Evolutionary conservation across 2,329 filamentous ascomycete genomes (phyloP).

Genomic region (Myriosclerotinia scirpicola): DNA sequence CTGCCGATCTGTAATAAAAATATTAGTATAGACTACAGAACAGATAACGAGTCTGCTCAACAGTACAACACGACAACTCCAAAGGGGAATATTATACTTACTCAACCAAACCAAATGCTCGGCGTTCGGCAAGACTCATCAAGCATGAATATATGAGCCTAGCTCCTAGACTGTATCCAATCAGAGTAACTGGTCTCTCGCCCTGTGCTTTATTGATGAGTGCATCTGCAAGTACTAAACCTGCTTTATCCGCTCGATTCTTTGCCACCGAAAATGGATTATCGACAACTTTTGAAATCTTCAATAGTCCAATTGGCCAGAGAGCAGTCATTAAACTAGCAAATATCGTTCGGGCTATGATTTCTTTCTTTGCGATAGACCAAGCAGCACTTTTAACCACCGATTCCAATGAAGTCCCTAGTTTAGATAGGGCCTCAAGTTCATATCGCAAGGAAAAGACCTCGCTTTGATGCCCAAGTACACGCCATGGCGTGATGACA

Average conservation of each 20-base stretch:
- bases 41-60: background rate
- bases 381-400: constrained; percentile 82
- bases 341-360: constrained; percentile 62
- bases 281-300: constrained; percentile 68
- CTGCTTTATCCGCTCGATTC: constrained; percentile 76
- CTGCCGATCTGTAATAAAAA: constrained; percentile 50
- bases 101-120: constrained; percentile 81
- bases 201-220: constrained; percentile 80
- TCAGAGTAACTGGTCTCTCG: constrained; percentile 74
- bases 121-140: constrained; percentile 70
- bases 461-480: constrained; percentile 71
- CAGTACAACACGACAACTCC: background rate
- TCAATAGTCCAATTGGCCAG: constrained; percentile 67
- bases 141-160: constrained; percentile 82
- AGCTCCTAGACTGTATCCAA: constrained; percentile 81
- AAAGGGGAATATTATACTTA: constrained; percentile 42
- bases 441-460: constrained; percentile 86
- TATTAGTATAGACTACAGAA: background rate
- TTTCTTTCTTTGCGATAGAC: constrained; percentile 66
- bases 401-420: constrained; percentile 75
- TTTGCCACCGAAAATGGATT: constrained; percentile 80
- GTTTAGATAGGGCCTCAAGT: constrained; percentile 69
- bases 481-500: constrained; percentile 74
- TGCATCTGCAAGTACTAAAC: constrained; percentile 76
- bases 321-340: constrained; percentile 66